Evolutionary conservation across 2,329 filamentous ascomycete genomes (phyloP).

Genomic region (Dactylellina haptotyla): DNA sequence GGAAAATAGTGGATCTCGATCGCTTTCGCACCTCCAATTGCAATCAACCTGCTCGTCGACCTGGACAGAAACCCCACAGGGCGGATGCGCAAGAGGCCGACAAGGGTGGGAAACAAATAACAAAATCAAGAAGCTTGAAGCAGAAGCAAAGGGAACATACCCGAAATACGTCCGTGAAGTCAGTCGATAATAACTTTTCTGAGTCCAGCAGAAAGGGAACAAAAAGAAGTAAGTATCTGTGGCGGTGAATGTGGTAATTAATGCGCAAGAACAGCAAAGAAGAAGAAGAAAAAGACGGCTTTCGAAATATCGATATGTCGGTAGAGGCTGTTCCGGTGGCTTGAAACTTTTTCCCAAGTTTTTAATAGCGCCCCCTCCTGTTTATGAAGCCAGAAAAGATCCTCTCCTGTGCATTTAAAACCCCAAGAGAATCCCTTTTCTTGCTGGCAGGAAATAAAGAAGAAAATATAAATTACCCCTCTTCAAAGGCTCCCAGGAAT

Average conservation of each 20-base stretch:
- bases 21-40: neutral
- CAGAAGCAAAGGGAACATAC: neutral
- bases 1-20: neutral
- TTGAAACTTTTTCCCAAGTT: too few relatives aligned
- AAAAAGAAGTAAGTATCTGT: too few relatives aligned
- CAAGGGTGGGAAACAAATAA: too few relatives aligned
- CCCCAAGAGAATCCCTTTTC: too few relatives aligned
- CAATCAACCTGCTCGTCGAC: too few relatives aligned
- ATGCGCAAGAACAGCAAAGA: too few relatives aligned
- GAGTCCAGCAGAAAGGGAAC: constrained; percentile 17
- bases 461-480: neutral
- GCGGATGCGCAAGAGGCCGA: too few relatives aligned
- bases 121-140: too few relatives aligned
- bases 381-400: neutral
- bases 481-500: constrained; percentile 4
- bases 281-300: too few relatives aligned
- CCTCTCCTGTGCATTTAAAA: neutral
- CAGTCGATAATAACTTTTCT: too few relatives aligned
- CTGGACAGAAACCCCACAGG: too few relatives aligned
- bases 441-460: neutral
- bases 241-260: constrained; percentile 5
- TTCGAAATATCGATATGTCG: constrained; percentile 23
- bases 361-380: neutral
- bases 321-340: constrained; percentile 29
- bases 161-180: constrained; percentile 9